Percentiles rank a stretch among this genome's conserved stretches.
phyloP scores from a whole-genome alignment of 1,284 basidiomycete species.

The Ceratobasidium sp. region DNA sequence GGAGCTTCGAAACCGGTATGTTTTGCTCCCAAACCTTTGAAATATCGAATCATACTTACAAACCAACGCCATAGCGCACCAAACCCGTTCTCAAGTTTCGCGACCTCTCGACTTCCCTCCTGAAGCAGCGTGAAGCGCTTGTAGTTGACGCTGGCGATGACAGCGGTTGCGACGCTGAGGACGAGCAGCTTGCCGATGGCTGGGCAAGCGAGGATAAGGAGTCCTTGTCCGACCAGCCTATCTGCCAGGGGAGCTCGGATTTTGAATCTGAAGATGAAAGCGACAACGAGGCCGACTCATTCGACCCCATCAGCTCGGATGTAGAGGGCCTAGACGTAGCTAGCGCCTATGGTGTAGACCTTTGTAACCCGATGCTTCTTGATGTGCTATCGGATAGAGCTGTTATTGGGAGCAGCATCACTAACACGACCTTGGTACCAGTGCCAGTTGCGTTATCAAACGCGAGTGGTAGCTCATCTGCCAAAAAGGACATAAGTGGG shows the following conservation, averaged over 20 bases:
- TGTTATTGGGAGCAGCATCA: neutral
- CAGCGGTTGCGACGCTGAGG: neutral
- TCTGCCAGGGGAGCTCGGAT: neutral
- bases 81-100: slow-evolving; percentile 15
- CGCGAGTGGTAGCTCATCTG: neutral
- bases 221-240: neutral
- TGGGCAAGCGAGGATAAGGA: neutral
- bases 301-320: neutral
- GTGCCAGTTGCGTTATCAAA: too few species aligned
- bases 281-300: neutral
- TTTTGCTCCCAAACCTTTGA: neutral
- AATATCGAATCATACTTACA: neutral
- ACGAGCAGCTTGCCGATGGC: neutral
- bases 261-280: neutral
- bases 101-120: neutral
- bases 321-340: neutral
- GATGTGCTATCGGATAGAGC: slow-evolving; percentile 1
- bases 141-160: neutral
- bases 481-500: slow-evolving; percentile 14
- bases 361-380: neutral
- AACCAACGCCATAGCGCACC: neutral
- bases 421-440: too few species aligned
- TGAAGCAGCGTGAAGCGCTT: neutral
- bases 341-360: neutral
- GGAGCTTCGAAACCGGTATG: neutral